Base-by-base conservation (phyloP, 139 green algal genomes). In the Volvox reticuliferus region DNA sequence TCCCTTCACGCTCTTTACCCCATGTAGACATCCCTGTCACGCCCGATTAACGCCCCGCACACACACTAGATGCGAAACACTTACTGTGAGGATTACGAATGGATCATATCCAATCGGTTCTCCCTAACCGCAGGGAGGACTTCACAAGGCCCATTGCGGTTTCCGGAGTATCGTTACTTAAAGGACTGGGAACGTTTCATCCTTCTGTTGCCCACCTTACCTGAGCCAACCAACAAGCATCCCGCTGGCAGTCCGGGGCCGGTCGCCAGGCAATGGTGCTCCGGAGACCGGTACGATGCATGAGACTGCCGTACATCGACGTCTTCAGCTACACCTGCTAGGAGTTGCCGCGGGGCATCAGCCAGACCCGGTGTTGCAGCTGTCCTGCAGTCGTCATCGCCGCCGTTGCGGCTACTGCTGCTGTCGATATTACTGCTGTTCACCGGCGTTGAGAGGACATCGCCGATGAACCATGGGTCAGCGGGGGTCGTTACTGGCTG, bases 181-280 rank as follows among this genome's bases (percentile, higher is more conserved):
- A 55, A 55, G 44, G 9, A 14, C 5, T 9, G 44, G 44, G 44
- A 9, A 55, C 44, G 44, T 9, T 55, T 55, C 44, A 55, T 55
- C 44, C 9, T 55, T 9, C 44, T 55, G 9, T 55, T 55, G 44
- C 5, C 44, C 30, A 55, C 24, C 79, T 2, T 37, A 85, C 79
- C 79, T 85, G 79, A 37, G 22, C 79, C 79, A 0, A 28, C 79
- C 19, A 85, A 55, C 22, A 85, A 55, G 79, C 79, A 85, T 13
- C 79, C 79, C 37, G 79, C 44, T 55, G 79, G 79, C 79, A 82
- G 77, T 20, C 77, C 77, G 19, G 33, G 77, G 22, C 77, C 77
- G 18, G 77, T 32, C 20, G 33, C 77, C 79, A 85, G 21, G 79
- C 79, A 68, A 37, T 85, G 20, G 17, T 36, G 26, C 44, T 71